phyloP scores from a whole-genome alignment of 768 basidiomycete genomes.

The Mycena albidolilacea region DNA sequence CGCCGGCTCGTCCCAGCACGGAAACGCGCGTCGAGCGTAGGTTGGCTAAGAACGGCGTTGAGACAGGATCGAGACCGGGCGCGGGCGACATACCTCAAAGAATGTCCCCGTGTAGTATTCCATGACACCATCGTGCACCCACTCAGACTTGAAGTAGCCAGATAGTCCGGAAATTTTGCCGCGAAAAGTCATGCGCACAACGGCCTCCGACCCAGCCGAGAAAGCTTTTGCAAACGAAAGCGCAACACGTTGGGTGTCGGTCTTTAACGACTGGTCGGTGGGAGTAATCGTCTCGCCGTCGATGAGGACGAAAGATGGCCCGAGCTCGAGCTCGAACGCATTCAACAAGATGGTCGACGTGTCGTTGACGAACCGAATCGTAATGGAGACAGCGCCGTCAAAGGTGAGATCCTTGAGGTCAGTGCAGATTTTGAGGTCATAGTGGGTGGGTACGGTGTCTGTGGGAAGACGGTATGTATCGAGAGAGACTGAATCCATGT shows the following conservation, averaged over 20 bases:
- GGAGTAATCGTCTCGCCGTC: slow-evolving; percentile 59
- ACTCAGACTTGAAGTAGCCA: slow-evolving; percentile 63
- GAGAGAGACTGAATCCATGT: slow-evolving; percentile 9
- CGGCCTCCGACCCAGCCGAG: slow-evolving; percentile 1
- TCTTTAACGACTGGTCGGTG: background rate
- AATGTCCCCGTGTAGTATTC: slow-evolving; percentile 72
- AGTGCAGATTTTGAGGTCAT: slow-evolving; percentile 69
- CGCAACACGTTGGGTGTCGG: slow-evolving; percentile 10
- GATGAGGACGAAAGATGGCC: slow-evolving; percentile 52
- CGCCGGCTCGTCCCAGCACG: slow-evolving; percentile 82
- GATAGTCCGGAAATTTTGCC: background rate
- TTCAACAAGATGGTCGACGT: slow-evolving; percentile 65
- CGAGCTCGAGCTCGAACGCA: slow-evolving; percentile 58
- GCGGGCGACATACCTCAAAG: slow-evolving; percentile 61
- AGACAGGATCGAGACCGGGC: background rate
- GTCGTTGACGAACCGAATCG: slow-evolving; percentile 59
- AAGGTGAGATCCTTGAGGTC: slow-evolving; percentile 72
- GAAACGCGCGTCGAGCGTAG: slow-evolving; percentile 70
- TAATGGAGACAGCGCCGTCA: slow-evolving; percentile 68
- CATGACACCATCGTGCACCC: slow-evolving; percentile 59
- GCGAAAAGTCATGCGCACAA: slow-evolving; percentile 17
- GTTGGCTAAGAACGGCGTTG: slow-evolving; percentile 62
- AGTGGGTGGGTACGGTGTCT: slow-evolving; percentile 64
- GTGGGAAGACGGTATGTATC: slow-evolving; percentile 57
- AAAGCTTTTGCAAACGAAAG: slow-evolving; percentile 10